Percentiles rank a stretch among this genome's conserved stretches.
phyloP scores from a whole-genome alignment of 2,329 filamentous ascomycete species.

The Aspergillus aculeatinus region DNA sequence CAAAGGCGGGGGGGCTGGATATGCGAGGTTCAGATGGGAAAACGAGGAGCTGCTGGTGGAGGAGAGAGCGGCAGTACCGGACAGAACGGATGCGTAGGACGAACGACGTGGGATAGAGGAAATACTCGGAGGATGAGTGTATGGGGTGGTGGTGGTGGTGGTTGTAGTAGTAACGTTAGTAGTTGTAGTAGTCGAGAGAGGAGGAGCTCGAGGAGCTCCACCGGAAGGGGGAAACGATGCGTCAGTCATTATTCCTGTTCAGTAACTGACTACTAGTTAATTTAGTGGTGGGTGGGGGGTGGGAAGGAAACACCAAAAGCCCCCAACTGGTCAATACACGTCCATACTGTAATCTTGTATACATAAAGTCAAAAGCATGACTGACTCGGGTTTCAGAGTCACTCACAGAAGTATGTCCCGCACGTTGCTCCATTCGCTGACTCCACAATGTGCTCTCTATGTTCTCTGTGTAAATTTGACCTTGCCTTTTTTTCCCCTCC shows the following conservation, averaged over 20 bases:
- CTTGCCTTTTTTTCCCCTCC: neutral
- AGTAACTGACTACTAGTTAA: conserved; percentile 17
- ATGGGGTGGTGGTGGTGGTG: conserved; percentile 29
- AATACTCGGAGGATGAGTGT: conserved; percentile 33
- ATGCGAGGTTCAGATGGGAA: conserved; percentile 50
- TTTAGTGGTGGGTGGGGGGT: conserved; percentile 1
- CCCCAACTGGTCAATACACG: neutral
- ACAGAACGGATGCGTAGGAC: conserved; percentile 63
- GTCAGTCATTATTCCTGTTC: conserved; percentile 42
- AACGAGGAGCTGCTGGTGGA: conserved; percentile 47
- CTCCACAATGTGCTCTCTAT: neutral
- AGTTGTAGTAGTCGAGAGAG: conserved; percentile 2
- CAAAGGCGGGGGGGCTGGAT: conserved; percentile 37
- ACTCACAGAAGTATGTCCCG: neutral
- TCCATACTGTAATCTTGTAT: neutral
- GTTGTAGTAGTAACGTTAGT: conserved; percentile 19
- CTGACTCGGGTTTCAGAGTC: neutral
- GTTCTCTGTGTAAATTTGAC: neutral
- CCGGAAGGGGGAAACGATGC: conserved; percentile 42
- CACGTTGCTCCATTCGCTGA: neutral
- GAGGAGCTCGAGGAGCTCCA: conserved; percentile 37
- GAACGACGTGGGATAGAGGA: conserved; percentile 52
- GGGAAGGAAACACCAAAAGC: conserved; percentile 1
- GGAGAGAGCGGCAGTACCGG: conserved; percentile 49
- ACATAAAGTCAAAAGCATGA: neutral